phyloP scores from a whole-genome alignment of 257 asterid genomes.

The Nicotiana paniculata region DNA sequence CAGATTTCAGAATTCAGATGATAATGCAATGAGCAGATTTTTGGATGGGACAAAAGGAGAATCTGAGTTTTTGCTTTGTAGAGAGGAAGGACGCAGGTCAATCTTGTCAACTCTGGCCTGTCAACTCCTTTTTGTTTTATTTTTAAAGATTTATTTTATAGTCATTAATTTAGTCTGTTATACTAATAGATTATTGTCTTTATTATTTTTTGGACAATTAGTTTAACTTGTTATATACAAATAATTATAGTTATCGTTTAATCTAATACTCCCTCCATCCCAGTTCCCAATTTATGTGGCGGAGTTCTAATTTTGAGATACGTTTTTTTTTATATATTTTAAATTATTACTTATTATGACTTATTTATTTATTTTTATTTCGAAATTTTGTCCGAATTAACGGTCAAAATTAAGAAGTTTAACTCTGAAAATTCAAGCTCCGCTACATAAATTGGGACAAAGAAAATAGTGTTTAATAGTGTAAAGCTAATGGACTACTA shows the following conservation, averaged over 20 bases:
- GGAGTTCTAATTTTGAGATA: too few species aligned
- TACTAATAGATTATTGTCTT: background rate
- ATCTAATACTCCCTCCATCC: too few species aligned
- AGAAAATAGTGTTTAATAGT: too few species aligned
- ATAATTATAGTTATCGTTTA: background rate
- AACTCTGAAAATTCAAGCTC: too few species aligned
- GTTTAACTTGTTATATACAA: background rate
- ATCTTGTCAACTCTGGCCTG: conserved; percentile 55
- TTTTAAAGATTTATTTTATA: background rate
- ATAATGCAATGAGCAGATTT: conserved; percentile 10
- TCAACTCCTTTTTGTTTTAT: conserved; percentile 41
- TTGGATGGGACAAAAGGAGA: conserved; percentile 36
- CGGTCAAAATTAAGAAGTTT: too few species aligned
- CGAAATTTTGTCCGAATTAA: too few species aligned
- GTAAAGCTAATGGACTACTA: background rate
- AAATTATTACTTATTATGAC: too few species aligned
- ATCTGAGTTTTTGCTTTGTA: conserved; percentile 28
- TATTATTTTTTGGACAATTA: background rate
- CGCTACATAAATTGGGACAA: too few species aligned
- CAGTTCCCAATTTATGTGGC: too few species aligned
- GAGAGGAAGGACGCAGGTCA: conserved; percentile 47
- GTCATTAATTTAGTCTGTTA: background rate
- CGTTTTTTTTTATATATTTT: too few species aligned
- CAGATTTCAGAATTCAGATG: conserved; percentile 16
- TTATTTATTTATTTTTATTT: too few species aligned